Base-by-base conservation (phyloP, 2,329 filamentous ascomycete species). In the Penicillium polonicum region DNA sequence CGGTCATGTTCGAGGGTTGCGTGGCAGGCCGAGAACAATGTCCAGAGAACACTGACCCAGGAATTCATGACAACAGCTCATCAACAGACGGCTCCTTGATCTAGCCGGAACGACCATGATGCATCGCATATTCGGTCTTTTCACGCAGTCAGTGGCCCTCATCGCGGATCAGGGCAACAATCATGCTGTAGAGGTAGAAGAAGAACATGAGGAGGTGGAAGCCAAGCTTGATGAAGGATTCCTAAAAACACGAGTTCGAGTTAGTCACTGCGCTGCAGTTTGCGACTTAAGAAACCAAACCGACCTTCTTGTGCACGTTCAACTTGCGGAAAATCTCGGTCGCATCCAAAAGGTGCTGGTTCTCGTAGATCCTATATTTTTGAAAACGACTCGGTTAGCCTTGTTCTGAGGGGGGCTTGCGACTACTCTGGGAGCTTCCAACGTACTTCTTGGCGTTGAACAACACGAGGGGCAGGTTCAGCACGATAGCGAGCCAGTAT, bases 171-270 rank as follows among this genome's bases (percentile, higher is more conserved):
- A 99, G 85, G 66, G 94, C 93, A 64, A 97, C 93, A 69, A 94
- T 94, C 90, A 94, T 95, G 88, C 90, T 95, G 85, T 96, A 96
- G 57, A 99, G 89, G 81, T 99, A 99, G 86, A 97, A 99, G 87
- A 99, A 99, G 86, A 99, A 99, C 92, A 99, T 97, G 80, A 99
- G 78, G 60, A 99, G 83, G 79, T 99, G 94, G 84, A 99, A 99
- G 56, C 93, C 94, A 43, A 99, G 90, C 82, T 99, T 99, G 82
- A 94, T 88, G 78, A 99, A 99, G 0, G 94, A 97, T 86, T 99
- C 94, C 92, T 96, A 65, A 25, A 65, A 25, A n/a, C 21, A 46
- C 29, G 8, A 23, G 19, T 13, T 17, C 12, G 41, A 54, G 46
- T 68, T 51, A 64, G 55, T 51, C 21, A 60, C 10, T 23, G 35